Base-by-base conservation (phyloP, 805 yeast genomes). In the Starmerella roubikii region DNA sequence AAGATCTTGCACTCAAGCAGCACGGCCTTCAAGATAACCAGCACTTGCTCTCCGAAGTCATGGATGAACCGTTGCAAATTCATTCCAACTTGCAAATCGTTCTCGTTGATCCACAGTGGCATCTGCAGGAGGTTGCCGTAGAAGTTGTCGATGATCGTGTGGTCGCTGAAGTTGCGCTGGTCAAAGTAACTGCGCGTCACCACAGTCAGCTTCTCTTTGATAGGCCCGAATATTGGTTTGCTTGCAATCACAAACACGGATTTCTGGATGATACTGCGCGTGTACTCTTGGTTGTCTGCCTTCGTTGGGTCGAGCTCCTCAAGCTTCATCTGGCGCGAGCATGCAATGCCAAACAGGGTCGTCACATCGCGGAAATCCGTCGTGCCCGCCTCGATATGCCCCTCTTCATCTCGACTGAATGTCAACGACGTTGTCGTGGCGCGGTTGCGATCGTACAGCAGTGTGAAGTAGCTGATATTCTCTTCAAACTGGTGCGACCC, bases 401-500 rank as follows among this genome's bases (percentile, higher is more conserved):
- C 61, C 11, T 72, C 62, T 23, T 55, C 55, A 16, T 59, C 59
- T 0, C 63, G 54, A 26, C 45, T 45, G 24, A 62, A 61, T 2
- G 62, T 57, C 12, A 58, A 52, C 19, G 55, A 74, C 16, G 76
- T 70, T 11, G 73, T 64, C 20, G 50, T 51, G 17, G 64, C 59
- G 23, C 58, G 59, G 21, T 62, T 59, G 37, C 72, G 74, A 55
- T 84, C 84, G 54, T 74, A 81, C 5, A 79, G 68, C 32, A 88
- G 62, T 19, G 94, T 86, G 60, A 88, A 88, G 54, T 83, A 83
- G 19, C 94, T 78, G 54, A 86, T 84, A 1, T 94, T 85, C 57
- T 91, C 97, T 55, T 85, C 93, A 54, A 77, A 88, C 18, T 86
- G 68, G 57, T 91, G 98, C 2, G 93, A 78, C 4, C 97, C 97